These are phyloP conservation scores for Pseudopyricularia cyperi DNA, from an alignment of 2,329 filamentous ascomycete genomes.

Conservation along the genomic window DNA sequence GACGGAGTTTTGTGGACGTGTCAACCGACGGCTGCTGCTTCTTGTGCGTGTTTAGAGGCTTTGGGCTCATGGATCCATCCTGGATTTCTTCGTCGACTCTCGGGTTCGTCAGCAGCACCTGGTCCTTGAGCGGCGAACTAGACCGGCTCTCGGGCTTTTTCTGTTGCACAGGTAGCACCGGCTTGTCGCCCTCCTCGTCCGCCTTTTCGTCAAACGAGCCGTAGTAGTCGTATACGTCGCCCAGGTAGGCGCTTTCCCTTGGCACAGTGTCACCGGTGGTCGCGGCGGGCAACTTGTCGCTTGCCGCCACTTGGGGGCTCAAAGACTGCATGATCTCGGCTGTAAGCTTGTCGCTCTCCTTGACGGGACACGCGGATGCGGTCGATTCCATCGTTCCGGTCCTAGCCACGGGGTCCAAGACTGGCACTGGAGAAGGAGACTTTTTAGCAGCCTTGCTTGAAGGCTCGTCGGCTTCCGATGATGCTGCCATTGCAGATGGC, in stretches of 20 bases:
- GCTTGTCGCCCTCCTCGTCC: slow-evolving; percentile 1
- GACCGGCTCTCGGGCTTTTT: background rate
- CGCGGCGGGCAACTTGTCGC: background rate
- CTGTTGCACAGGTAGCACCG: background rate
- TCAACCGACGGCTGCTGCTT: background rate
- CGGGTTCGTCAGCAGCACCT: background rate
- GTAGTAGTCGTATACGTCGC: slow-evolving; percentile 53
- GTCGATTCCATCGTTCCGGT: slow-evolving; percentile 32
- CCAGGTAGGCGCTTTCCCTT: slow-evolving; percentile 49
- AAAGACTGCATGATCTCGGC: slow-evolving; percentile 66
- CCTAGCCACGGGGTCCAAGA: slow-evolving; percentile 22
- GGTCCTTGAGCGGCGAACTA: background rate
- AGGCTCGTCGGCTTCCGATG: background rate
- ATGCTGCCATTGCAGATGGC: too few relatives aligned
- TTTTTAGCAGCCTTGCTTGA: background rate
- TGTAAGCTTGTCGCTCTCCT: slow-evolving; percentile 58
- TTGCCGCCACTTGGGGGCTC: slow-evolving; percentile 25
- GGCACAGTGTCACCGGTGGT: slow-evolving; percentile 3
- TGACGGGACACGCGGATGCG: slow-evolving; percentile 35
- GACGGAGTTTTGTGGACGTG: slow-evolving; percentile 3
- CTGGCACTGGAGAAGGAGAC: background rate
- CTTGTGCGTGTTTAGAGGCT: slow-evolving; percentile 1
- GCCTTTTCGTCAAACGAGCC: slow-evolving; percentile 35
- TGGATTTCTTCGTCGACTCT: background rate
- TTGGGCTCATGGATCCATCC: slow-evolving; percentile 1